Conservation (phyloP, 345 rosid species). For the Ricinus communis region DNA sequence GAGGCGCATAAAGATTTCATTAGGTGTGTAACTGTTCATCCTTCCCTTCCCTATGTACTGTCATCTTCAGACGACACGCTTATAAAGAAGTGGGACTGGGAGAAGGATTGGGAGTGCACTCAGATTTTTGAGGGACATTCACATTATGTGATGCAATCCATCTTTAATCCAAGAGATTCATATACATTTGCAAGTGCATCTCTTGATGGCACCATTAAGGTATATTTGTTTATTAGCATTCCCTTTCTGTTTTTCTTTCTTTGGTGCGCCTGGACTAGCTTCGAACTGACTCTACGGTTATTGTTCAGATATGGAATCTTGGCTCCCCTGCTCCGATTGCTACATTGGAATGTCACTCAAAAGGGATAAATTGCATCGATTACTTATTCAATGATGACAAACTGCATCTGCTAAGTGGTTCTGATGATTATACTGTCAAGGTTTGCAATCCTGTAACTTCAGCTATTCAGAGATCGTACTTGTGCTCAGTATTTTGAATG, state of each 20-base stretch:
- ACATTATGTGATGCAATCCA: conserved; percentile 42
- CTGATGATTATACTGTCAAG: conserved; percentile 39
- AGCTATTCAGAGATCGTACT: not conserved
- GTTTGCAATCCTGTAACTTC: conserved; percentile 1
- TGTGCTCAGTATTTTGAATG: not conserved
- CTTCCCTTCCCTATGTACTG: conserved; percentile 29
- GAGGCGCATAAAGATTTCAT: conserved; percentile 41
- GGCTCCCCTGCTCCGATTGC: conserved; percentile 27
- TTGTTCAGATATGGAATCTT: conserved; percentile 38
- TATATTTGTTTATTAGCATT: not conserved
- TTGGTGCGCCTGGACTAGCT: too few species aligned
- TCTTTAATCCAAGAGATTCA: conserved; percentile 25
- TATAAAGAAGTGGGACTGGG: conserved; percentile 51
- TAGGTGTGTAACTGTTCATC: conserved; percentile 34
- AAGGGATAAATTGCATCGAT: conserved; percentile 36
- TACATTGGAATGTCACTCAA: conserved; percentile 25
- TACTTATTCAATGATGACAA: conserved; percentile 12
- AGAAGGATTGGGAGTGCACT: conserved; percentile 40
- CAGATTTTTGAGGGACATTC: conserved; percentile 37
- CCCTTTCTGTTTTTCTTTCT: too few species aligned
- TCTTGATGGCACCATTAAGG: conserved; percentile 38
- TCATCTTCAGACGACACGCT: conserved; percentile 36
- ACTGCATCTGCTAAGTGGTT: conserved; percentile 31
- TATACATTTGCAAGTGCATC: conserved; percentile 38
- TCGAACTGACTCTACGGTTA: too few species aligned